Base-by-base conservation (phyloP, 108 stramenopile genomes). In the Licmophora abbreviata region DNA sequence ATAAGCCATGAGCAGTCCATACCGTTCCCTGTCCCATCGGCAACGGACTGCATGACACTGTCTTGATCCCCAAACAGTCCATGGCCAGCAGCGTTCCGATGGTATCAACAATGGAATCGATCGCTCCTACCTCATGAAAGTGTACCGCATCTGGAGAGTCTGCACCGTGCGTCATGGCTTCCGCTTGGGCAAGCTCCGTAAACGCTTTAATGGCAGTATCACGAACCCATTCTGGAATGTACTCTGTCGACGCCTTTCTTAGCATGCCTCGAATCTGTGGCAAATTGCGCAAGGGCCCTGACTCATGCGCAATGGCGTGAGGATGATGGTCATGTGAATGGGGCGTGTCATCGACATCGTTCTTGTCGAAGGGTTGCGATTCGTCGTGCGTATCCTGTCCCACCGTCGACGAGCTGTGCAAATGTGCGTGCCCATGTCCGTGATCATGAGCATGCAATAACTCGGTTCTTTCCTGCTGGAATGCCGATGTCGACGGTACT, bases 121-220 rank as follows among this genome's bases (percentile, higher is more conserved):
- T 68, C 6, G 90, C 86, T 29, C 94, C 95, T 0, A 96, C 95
- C 58, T 96, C 95, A 58, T 96, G 95, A 50, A 96, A 96, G 57
- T 93, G 92, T 15, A 96, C 93, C 21, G 72, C 30, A 47, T 94
- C 89, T 8, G 74, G 56, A 4, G 70, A 55, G 1, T 49, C 40
- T 15, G 84, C 72, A 7, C 93, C 89, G 56, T 96, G 95, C 20
- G 89, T 88, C 3, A 58, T 38, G 32, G 90, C 85, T 59, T 96
- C 95, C 3, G 95, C 93, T 15, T 76, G 64, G 4, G 93, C 95
- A 18, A 96, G 62, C 28, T 59, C 83, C 14, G 81, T 79, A 63
- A 96, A 96, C 0, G 86, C 69, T 18, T 50, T 48, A 20, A 92
- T 73, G 49, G 89, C 88, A 8, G 61, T 68, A 1, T 66, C 51